Evolutionary conservation across 148 eudicot species (phyloP).

Genomic region (Rhododendron mucronatum): DNA sequence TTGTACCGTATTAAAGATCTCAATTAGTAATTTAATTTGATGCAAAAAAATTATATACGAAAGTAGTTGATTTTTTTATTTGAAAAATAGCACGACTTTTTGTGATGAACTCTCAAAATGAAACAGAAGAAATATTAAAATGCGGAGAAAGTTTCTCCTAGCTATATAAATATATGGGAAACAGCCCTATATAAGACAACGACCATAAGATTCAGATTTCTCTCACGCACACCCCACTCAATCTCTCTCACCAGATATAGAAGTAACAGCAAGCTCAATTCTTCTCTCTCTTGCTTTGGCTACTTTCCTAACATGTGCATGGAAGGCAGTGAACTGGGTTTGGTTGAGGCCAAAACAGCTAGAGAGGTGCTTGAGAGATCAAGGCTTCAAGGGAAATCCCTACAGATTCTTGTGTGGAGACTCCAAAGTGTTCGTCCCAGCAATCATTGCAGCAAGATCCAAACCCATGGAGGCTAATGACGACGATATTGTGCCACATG

Average conservation of each 20-base stretch:
- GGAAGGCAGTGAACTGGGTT: slow-evolving; percentile 18
- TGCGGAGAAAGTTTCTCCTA: too few relatives aligned
- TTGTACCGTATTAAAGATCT: too few relatives aligned
- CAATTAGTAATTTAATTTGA: too few relatives aligned
- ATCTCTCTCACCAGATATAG: background rate
- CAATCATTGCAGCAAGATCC: background rate
- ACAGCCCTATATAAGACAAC: background rate
- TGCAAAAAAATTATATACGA: too few relatives aligned
- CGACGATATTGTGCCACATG: background rate
- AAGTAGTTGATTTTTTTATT: too few relatives aligned
- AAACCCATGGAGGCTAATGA: background rate
- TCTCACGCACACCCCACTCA: background rate
- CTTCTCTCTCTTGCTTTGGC: slow-evolving; percentile 5
- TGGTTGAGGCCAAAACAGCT: slow-evolving; percentile 31
- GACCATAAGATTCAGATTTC: background rate
- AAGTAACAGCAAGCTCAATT: background rate
- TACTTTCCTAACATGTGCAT: background rate
- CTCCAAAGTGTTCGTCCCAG: slow-evolving; percentile 15
- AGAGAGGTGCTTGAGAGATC: slow-evolving; percentile 26
- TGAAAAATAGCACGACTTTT: too few relatives aligned
- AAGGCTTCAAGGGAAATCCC: slow-evolving; percentile 31
- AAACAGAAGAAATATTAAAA: too few relatives aligned
- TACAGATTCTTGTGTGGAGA: slow-evolving; percentile 31
- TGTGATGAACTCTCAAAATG: too few relatives aligned
- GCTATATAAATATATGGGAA: too few relatives aligned